Percentiles rank a stretch among this genome's conserved stretches.
These are phyloP conservation scores for Graphium sp. DNA, from an alignment of 2,329 filamentous ascomycete species.

Conservation along the genomic window DNA sequence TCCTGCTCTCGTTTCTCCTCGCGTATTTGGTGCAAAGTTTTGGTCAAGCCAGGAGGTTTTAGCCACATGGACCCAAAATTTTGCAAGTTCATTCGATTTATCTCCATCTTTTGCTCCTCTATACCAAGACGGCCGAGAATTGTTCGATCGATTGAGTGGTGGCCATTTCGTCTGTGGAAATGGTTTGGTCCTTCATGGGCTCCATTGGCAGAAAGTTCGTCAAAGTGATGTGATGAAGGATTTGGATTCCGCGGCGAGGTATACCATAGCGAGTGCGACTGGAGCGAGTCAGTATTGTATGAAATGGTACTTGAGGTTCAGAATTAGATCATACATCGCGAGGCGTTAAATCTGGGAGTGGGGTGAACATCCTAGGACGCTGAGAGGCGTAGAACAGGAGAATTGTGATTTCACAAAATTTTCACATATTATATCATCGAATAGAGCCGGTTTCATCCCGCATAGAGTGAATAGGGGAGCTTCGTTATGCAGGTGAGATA, in stretches of 20 bases:
- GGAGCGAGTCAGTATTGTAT: slow-evolving; percentile 5
- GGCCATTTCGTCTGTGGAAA: slow-evolving; percentile 16
- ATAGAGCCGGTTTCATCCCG: too few relatives aligned
- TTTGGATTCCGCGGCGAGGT: slow-evolving; percentile 40
- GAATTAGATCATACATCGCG: slow-evolving; percentile 50
- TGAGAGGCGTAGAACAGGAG: too few relatives aligned
- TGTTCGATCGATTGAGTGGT: slow-evolving; percentile 35
- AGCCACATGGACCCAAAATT: slow-evolving; percentile 87
- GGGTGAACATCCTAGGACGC: slow-evolving; percentile 44
- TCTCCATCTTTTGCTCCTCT: slow-evolving; percentile 63
- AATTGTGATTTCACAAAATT: too few relatives aligned
- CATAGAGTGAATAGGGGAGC: too few relatives aligned
- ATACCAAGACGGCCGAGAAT: slow-evolving; percentile 51
- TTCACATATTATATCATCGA: too few relatives aligned
- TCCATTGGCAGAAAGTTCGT: slow-evolving; percentile 13
- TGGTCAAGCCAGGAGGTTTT: slow-evolving; percentile 69
- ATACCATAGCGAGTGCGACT: slow-evolving; percentile 65
- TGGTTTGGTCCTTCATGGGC: slow-evolving; percentile 13
- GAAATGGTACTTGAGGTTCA: too few relatives aligned
- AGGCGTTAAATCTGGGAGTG: slow-evolving; percentile 50
- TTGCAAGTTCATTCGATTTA: slow-evolving; percentile 65
- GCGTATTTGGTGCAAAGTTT: slow-evolving; percentile 77
- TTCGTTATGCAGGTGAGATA: too few relatives aligned
- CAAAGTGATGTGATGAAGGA: slow-evolving; percentile 15
- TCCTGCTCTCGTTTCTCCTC: slow-evolving; percentile 82